A percentile compares a stretch with the other conserved stretches of the same genome.
phyloP scores from a whole-genome alignment of 2,329 filamentous ascomycete species.

The Epichloe bromicola region DNA sequence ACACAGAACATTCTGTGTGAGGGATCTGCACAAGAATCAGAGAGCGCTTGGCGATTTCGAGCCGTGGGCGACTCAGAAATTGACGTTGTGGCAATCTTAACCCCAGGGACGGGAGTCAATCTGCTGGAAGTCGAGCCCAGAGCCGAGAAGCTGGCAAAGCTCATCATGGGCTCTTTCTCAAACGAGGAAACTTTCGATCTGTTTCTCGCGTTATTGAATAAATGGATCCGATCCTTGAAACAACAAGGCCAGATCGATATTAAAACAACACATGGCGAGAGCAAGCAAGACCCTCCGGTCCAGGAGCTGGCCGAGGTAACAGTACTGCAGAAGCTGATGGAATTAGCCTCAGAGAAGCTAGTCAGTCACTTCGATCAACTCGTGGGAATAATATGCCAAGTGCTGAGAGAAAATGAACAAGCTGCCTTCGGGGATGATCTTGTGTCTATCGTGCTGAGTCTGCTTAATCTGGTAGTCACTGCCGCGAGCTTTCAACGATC shows the following conservation, averaged over 20 bases:
- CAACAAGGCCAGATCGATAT: conserved; percentile 13
- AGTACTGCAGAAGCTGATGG: conserved; percentile 52
- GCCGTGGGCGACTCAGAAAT: conserved; percentile 32
- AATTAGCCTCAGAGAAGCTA: conserved; percentile 48
- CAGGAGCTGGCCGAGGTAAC: conserved; percentile 43
- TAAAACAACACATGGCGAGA: conserved; percentile 16
- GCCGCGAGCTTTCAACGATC: conserved; percentile 41
- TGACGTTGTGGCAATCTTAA: conserved; percentile 29
- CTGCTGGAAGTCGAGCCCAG: conserved; percentile 34
- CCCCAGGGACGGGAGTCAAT: conserved; percentile 19
- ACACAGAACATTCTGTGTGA: conserved; percentile 42
- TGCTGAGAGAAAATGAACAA: conserved; percentile 36
- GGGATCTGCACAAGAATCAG: conserved; percentile 26
- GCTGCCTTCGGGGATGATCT: conserved; percentile 33
- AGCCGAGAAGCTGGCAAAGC: conserved; percentile 32
- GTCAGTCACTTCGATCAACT: conserved; percentile 51
- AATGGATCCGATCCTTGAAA: conserved; percentile 34
- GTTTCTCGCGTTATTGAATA: conserved; percentile 32
- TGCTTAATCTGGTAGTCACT: conserved; percentile 48
- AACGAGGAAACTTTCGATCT: conserved; percentile 44
- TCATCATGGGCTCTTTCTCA: conserved; percentile 37
- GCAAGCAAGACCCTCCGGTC: conserved; percentile 27
- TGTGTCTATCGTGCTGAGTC: conserved; percentile 41
- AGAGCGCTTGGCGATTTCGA: conserved; percentile 39
- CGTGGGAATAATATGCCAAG: conserved; percentile 47